Evolutionary conservation across 2,329 filamentous ascomycete species (phyloP), one percentile per base, ranked within the genome.

Genomic region (Colletotrichum gigasporum): DNA sequence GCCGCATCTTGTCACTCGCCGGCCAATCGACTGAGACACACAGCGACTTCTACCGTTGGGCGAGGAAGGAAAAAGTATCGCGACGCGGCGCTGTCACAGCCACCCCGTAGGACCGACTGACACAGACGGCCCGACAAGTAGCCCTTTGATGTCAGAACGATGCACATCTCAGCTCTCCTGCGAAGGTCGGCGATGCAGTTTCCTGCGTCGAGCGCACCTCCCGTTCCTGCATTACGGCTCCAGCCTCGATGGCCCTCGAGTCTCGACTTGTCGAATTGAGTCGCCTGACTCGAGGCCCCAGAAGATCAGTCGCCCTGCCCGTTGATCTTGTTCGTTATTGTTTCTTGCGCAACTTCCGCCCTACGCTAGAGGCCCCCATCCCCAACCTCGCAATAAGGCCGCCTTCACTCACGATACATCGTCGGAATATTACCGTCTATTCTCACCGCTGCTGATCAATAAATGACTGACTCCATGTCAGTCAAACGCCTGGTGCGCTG

Each of bases 1-100:
- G 51, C 44, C 18, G 34, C 12, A 34, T 30, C 28, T 20, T 6
- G 34, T 50, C 22, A 32, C 26, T 34, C 28, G 42, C 57, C 41
- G 28, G 48, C 37, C 58, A 62, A 52, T 37, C 22, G 44, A 47
- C 63, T 47, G 59, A 58, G 58, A 63, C 63, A 65, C 52, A 42
- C 48, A 50, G 41, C 26, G 14, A 60, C 54, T 45, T 18, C n/a
- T 28, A n/a, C 35, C 42, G 28, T 20, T 8, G 56, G 14, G 11
- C 20, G 45, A 50, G 16, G 45, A 35, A 10, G 32, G 11, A n/a
- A 34, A 45, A 53, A 22, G 45, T 42, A 55, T 48, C 53, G 26
- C 32, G 44, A 58, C 30, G 34, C n/a, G 42, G 39, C 48, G 32
- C 50, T 57, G 42, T 57, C 58, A 57, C 52, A 44, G 53, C 53